phyloP scores from a whole-genome alignment of 2,329 filamentous ascomycete genomes.

The Teratosphaeria gauchensis region DNA sequence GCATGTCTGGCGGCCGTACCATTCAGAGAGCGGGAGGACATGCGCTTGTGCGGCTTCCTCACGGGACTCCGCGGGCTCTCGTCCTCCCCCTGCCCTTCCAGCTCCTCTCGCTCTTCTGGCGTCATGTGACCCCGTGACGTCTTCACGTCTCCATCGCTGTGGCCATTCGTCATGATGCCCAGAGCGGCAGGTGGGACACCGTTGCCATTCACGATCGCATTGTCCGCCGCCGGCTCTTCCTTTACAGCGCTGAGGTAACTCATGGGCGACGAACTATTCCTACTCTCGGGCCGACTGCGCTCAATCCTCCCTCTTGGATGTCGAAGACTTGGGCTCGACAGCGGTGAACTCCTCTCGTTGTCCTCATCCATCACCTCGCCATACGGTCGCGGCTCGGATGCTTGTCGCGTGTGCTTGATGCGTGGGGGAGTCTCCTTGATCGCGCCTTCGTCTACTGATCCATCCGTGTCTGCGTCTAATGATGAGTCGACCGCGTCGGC shows the following conservation, averaged over 20 bases:
- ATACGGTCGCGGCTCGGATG: slow-evolving; percentile 23
- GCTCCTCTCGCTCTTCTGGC: slow-evolving; percentile 16
- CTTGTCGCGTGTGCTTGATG: slow-evolving; percentile 12
- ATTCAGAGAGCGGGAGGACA: slow-evolving; percentile 16
- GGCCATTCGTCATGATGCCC: not conserved
- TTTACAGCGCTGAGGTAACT: slow-evolving; percentile 9
- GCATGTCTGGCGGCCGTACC: slow-evolving; percentile 9
- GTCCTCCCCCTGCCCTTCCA: slow-evolving; percentile 21
- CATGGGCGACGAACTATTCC: slow-evolving; percentile 12
- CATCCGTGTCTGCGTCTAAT: slow-evolving; percentile 18
- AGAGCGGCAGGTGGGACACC: slow-evolving; percentile 3
- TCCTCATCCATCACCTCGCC: slow-evolving; percentile 27
- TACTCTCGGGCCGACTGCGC: slow-evolving; percentile 4
- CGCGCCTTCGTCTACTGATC: slow-evolving; percentile 16
- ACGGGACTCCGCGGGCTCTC: slow-evolving; percentile 18
- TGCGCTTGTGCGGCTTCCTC: slow-evolving; percentile 20
- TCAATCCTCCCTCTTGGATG: slow-evolving; percentile 21
- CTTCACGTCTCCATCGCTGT: not conserved
- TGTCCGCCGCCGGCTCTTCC: slow-evolving; percentile 8
- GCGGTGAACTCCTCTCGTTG: slow-evolving; percentile 9
- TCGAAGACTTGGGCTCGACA: slow-evolving; percentile 22
- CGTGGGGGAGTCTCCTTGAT: slow-evolving; percentile 29
- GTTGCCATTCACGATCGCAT: slow-evolving; percentile 12
- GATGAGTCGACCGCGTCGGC: not conserved
- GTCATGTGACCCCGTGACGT: not conserved